These are phyloP conservation scores for Trichoderma harzianum DNA, from an alignment of 2,329 filamentous ascomycete species.

Conservation along the genomic window DNA sequence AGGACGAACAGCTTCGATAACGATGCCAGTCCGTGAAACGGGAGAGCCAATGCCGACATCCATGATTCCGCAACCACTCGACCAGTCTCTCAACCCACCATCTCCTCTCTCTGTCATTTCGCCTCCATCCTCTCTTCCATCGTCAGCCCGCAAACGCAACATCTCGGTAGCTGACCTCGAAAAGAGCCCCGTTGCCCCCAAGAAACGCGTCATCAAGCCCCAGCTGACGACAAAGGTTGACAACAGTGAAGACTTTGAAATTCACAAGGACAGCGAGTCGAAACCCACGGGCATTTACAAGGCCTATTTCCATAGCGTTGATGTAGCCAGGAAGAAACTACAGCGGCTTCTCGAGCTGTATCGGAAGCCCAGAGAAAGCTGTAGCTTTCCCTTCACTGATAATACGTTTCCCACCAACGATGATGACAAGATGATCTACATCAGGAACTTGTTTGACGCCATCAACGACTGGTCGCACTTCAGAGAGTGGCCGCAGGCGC, in stretches of 20 bases:
- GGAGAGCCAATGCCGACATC: background rate
- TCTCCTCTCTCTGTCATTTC: background rate
- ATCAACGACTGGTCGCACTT: constrained; percentile 27
- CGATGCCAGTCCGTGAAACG: background rate
- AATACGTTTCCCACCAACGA: constrained; percentile 20
- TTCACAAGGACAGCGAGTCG: constrained; percentile 13
- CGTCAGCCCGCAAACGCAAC: constrained; percentile 1
- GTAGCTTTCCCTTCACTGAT: constrained; percentile 21
- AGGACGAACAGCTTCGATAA: background rate
- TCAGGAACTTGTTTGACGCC: constrained; percentile 23
- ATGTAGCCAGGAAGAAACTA: constrained; percentile 14
- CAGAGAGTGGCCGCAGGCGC: constrained; percentile 25
- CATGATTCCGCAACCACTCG: background rate
- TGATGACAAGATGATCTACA: constrained; percentile 15
- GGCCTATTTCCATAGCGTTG: constrained; percentile 11
- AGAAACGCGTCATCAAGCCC: constrained; percentile 17
- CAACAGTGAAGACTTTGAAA: constrained; percentile 17
- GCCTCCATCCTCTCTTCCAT: background rate
- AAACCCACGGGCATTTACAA: constrained; percentile 9
- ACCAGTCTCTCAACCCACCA: background rate
- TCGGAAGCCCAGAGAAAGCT: constrained; percentile 20
- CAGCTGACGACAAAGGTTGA: constrained; percentile 17
- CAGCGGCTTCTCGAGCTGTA: constrained; percentile 16
- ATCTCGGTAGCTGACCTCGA: background rate
- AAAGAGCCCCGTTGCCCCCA: constrained; percentile 9